These are phyloP conservation scores for Ocimum tenuiflorum DNA, from an alignment of 257 asterid species.

Conservation along the genomic window DNA sequence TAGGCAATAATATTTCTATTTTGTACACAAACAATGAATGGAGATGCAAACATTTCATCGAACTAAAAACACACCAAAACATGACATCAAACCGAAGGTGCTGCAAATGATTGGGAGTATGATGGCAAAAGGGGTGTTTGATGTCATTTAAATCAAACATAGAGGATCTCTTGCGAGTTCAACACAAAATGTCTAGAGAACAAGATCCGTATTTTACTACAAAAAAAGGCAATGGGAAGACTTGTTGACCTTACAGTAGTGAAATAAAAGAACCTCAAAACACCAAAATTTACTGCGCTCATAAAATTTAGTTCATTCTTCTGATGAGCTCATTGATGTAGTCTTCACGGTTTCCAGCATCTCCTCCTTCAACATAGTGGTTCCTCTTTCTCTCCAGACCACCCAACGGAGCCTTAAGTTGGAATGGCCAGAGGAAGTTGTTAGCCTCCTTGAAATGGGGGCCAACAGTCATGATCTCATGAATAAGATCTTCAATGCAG, in stretches of 20 bases:
- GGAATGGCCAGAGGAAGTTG: constrained; percentile 63
- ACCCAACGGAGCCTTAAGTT: constrained; percentile 62
- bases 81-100: no score
- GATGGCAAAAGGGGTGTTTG: background rate
- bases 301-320: constrained; percentile 46
- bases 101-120: no score
- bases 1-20: no score
- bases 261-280: constrained; percentile 11
- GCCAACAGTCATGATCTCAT: constrained; percentile 58
- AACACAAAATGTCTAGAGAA: constrained; percentile 4
- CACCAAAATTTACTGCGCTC: background rate
- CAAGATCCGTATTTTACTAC: constrained; percentile 4
- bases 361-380: constrained; percentile 64
- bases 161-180: background rate
- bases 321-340: constrained; percentile 52
- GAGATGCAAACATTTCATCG: no score
- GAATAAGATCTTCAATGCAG: constrained; percentile 49
- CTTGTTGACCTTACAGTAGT: background rate
- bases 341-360: constrained; percentile 60
- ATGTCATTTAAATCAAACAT: background rate
- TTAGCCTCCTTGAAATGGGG: constrained; percentile 60
- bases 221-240: background rate
- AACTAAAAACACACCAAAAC: no score
- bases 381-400: constrained; percentile 60
- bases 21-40: no score